phyloP scores from a whole-genome alignment of 83 land plant genomes.

The Isoetes engelmannii region DNA sequence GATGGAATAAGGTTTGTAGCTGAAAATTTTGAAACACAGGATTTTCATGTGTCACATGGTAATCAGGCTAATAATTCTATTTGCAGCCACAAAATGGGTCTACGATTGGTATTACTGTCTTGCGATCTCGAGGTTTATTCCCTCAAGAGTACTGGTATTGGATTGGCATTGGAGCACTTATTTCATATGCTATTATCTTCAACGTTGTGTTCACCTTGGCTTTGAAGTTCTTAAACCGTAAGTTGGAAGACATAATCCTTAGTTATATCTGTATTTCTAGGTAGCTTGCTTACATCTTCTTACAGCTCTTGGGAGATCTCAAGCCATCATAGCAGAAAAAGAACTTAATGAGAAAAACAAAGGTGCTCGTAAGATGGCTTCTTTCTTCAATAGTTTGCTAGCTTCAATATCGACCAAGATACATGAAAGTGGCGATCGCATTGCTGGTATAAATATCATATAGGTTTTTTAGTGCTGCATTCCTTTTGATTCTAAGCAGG shows the following conservation, averaged over 20 bases:
- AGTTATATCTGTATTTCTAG: background rate
- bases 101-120: conserved; percentile 36
- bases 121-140: conserved; percentile 30
- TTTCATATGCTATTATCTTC: conserved; percentile 37
- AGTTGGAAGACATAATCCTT: conserved; percentile 1
- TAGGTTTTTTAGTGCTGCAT: no score
- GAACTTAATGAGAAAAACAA: background rate
- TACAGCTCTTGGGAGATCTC: conserved; percentile 1
- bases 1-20: conserved; percentile 24
- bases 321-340: background rate
- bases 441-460: no score
- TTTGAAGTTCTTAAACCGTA: conserved; percentile 42
- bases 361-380: no score
- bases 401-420: no score
- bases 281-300: background rate
- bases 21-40: no score
- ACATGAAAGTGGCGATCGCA: no score
- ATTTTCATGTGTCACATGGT: no score
- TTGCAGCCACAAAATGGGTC: no score
- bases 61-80: no score
- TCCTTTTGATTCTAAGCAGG: no score
- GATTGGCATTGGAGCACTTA: conserved; percentile 42
- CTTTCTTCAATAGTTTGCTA: no score
- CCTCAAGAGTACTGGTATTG: conserved; percentile 41
- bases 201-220: conserved; percentile 38